Conservation (phyloP, 257 asterid genomes). For the Knoxia roxburghii region DNA sequence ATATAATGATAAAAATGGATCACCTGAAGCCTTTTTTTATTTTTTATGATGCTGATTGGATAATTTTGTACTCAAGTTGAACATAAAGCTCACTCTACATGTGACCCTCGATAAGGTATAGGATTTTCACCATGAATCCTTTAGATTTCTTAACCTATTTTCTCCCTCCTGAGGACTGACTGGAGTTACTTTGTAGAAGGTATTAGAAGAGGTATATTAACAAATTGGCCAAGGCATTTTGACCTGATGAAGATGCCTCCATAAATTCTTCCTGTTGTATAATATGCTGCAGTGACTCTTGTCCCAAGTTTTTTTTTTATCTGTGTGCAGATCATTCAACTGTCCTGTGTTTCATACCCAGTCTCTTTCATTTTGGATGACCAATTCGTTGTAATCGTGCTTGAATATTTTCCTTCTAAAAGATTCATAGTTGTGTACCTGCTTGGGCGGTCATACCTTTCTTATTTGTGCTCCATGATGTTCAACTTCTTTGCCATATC, state of each 20-base stretch:
- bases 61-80: no score
- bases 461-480: no score
- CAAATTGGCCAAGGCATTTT: background rate
- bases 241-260: background rate
- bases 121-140: background rate
- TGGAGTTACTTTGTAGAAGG: background rate
- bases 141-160: background rate
- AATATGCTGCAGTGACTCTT: background rate
- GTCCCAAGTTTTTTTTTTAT: background rate
- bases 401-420: background rate
- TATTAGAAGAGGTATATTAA: background rate
- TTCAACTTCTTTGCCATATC: conserved; percentile 2
- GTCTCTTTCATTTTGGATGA: background rate
- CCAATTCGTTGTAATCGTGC: background rate
- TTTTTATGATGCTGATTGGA: background rate
- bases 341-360: background rate
- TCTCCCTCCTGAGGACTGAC: background rate
- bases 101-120: background rate
- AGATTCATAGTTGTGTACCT: background rate
- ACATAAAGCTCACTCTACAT: no score
- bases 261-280: background rate
- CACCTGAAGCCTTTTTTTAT: background rate
- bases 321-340: background rate
- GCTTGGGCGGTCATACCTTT: background rate
- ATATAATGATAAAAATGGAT: background rate